phyloP scores from a whole-genome alignment of 2,329 filamentous ascomycete genomes.

The Aspergillus vadensis region DNA sequence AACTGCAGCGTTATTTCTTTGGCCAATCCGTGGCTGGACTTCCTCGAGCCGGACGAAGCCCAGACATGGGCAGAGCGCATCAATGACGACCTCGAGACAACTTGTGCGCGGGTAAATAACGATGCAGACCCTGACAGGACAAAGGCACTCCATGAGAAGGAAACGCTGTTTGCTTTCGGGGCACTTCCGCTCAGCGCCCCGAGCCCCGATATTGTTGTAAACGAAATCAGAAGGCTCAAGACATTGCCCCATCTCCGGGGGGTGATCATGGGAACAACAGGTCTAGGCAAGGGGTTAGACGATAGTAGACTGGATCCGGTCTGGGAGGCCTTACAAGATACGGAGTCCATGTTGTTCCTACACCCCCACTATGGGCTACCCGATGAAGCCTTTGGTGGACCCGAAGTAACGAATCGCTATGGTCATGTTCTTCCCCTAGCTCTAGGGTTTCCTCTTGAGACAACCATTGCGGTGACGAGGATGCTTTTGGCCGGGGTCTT shows the following conservation, averaged over 20 bases:
- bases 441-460: constrained; percentile 87
- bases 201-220: constrained; percentile 58
- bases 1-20: constrained; percentile 82
- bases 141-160: constrained; percentile 50
- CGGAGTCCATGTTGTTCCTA: constrained; percentile 71
- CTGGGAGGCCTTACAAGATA: constrained; percentile 67
- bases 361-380: constrained; percentile 93
- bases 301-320: constrained; percentile 73
- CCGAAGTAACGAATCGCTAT: constrained; percentile 68
- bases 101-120: constrained; percentile 59
- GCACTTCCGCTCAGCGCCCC: constrained; percentile 75
- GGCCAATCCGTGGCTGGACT: constrained; percentile 94
- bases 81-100: constrained; percentile 74
- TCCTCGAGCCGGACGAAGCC: constrained; percentile 65
- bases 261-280: constrained; percentile 85
- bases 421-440: constrained; percentile 86
- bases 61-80: constrained; percentile 65
- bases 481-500: constrained; percentile 89
- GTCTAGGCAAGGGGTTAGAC: constrained; percentile 77
- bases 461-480: constrained; percentile 82
- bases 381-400: constrained; percentile 76
- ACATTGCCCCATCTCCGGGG: constrained; percentile 71
- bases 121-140: constrained; percentile 22
- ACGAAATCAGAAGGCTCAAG: constrained; percentile 65
- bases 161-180: constrained; percentile 79